A percentile compares a stretch with the other conserved stretches of the same genome.
These are phyloP conservation scores for Aspergillus sergii DNA, from an alignment of 2,329 filamentous ascomycete genomes.

Conservation along the genomic window DNA sequence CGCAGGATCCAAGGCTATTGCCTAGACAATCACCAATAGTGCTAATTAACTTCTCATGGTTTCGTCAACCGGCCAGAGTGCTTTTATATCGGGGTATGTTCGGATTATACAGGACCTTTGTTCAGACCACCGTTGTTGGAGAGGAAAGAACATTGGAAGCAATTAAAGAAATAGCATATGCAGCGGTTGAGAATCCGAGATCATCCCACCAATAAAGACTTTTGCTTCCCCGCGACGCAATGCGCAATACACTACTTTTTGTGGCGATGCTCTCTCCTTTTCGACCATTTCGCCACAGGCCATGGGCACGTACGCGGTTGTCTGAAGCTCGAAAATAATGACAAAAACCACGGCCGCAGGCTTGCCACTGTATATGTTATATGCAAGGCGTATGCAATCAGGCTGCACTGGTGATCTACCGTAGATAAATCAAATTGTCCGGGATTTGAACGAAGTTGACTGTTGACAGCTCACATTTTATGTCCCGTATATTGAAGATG, in stretches of 20 bases:
- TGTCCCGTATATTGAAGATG: not conserved
- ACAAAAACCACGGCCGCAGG: not conserved
- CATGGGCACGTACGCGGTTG: not conserved
- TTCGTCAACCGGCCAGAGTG: not conserved
- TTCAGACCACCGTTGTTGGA: not conserved
- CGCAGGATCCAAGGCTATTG: not conserved
- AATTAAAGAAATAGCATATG: not conserved
- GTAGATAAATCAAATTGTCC: constrained; percentile 5
- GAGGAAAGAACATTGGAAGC: not conserved
- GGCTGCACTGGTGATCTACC: constrained; percentile 1
- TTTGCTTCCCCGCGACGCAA: not conserved
- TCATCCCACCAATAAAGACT: not conserved
- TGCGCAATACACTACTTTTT: not conserved
- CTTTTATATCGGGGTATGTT: constrained; percentile 1
- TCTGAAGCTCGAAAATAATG: not conserved
- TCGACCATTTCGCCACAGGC: not conserved
- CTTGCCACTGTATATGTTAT: constrained; percentile 6
- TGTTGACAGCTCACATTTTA: constrained; percentile 4
- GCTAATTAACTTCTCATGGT: not conserved
- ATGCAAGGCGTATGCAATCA: not conserved
- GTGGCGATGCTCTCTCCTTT: not conserved
- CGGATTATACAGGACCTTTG: not conserved
- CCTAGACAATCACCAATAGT: not conserved
- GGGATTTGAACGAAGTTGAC: constrained; percentile 1
- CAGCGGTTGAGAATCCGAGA: not conserved